A percentile compares a stretch with the other conserved stretches of the same genome.
Conservation (phyloP, 129 eudicot genomes). For the Escallonia rubra region DNA sequence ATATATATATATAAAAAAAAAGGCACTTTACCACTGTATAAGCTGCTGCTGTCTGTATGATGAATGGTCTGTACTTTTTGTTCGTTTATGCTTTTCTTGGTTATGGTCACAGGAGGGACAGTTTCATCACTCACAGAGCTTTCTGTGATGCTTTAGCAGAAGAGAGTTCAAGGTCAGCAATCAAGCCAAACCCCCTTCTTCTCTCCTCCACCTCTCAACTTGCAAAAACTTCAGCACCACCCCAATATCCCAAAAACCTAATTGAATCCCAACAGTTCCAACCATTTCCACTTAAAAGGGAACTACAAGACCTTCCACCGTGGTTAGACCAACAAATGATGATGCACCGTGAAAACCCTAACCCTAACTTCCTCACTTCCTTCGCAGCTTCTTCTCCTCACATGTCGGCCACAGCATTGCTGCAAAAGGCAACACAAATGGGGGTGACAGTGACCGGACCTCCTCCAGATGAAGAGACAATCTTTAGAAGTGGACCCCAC, state of each 20-base stretch:
- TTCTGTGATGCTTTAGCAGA: slow-evolving; percentile 83
- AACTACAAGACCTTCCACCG: slow-evolving; percentile 36
- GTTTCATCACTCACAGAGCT: slow-evolving; percentile 82
- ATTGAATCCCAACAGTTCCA: slow-evolving; percentile 8
- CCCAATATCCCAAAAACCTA: slow-evolving; percentile 23
- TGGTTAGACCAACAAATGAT: slow-evolving; percentile 17
- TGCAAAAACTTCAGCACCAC: neutral
- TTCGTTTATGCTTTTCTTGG: neutral
- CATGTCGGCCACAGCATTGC: slow-evolving; percentile 76
- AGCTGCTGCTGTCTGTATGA: too few species aligned
- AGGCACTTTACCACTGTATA: too few species aligned
- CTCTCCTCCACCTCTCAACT: slow-evolving; percentile 16
- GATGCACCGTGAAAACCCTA: slow-evolving; percentile 28
- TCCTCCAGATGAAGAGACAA: neutral
- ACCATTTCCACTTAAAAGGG: slow-evolving; percentile 44
- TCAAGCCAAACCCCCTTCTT: slow-evolving; percentile 2
- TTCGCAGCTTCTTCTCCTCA: slow-evolving; percentile 25
- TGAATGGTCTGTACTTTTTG: too few species aligned
- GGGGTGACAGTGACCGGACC: slow-evolving; percentile 59
- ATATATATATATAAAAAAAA: too few species aligned
- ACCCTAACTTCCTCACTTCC: slow-evolving; percentile 21
- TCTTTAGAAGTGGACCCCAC: neutral
- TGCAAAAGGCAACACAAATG: slow-evolving; percentile 72
- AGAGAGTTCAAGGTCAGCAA: slow-evolving; percentile 49
- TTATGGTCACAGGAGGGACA: slow-evolving; percentile 64